Evolutionary conservation across 1,139 yeast species (phyloP).

Genomic region (Pichia sp.): DNA sequence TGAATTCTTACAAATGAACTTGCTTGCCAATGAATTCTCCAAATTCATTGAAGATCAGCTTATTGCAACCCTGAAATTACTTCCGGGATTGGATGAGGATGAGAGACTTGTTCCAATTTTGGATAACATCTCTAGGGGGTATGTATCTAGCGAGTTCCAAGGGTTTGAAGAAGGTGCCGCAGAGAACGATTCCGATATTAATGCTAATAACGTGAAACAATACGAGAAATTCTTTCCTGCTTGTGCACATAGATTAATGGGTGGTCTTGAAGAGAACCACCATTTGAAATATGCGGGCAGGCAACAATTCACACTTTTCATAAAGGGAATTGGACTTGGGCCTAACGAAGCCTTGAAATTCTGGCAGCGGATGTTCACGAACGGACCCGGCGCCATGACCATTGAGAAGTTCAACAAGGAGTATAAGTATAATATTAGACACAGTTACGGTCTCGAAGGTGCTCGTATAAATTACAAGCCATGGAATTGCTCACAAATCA

Average conservation of each 20-base stretch:
- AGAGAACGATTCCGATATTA: constrained; percentile 41
- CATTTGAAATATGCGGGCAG: constrained; percentile 83
- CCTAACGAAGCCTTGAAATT: constrained; percentile 84
- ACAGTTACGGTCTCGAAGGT: constrained; percentile 89
- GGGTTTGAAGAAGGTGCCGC: constrained; percentile 25
- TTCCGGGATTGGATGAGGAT: constrained; percentile 88
- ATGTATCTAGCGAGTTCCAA: constrained; percentile 49
- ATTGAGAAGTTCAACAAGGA: constrained; percentile 80
- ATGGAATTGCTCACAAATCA: constrained; percentile 73
- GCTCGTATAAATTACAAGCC: constrained; percentile 80
- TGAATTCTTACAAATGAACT: constrained; percentile 64
- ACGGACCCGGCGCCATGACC: constrained; percentile 40
- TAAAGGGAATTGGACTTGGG: constrained; percentile 82
- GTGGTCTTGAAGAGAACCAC: constrained; percentile 48
- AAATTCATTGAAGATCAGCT: constrained; percentile 47
- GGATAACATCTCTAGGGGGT: constrained; percentile 70
- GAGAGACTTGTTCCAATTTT: constrained; percentile 81
- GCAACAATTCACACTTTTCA: constrained; percentile 74
- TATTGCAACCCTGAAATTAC: constrained; percentile 62
- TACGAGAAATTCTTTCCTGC: constrained; percentile 69
- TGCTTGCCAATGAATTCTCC: constrained; percentile 58
- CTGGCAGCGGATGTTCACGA: constrained; percentile 71
- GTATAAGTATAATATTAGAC: constrained; percentile 80
- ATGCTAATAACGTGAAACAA: constrained; percentile 53
- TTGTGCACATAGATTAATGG: constrained; percentile 68